Base-by-base conservation (phyloP, 176 grass and related monocot species). In the Ensete glaucum region DNA sequence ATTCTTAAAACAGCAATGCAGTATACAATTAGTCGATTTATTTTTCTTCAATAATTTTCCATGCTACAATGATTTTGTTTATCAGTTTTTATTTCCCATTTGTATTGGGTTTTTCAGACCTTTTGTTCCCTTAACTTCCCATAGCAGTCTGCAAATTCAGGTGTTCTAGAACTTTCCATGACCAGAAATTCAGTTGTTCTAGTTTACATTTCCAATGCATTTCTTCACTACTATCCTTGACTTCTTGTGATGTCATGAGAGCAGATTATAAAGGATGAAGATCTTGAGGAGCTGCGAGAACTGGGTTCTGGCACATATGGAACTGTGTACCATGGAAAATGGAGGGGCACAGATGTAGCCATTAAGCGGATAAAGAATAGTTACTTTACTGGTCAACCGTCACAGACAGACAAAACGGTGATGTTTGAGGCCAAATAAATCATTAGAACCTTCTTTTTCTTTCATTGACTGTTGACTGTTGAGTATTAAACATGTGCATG, bases 301-400 rank as follows among this genome's bases (percentile, higher is more conserved):
- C 77, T 98, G 60, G 90, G 94, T 51, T 75, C 94, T 50, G 94
- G 94, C 58, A 80, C 94, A 82, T 98, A 91, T 69, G 94, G 94
- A 82, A 93, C 86, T 21, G 94, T 98, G 55, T 93, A 91, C 74
- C 90, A 98, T 81, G 94, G 94, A 43, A 93, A 74, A 84, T 98
- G 94, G 94, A 98, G 83, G 79, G 94, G 94, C 56, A 93, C 78
- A 60, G 86, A 98, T 87, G 90, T 98, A 51, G 94, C 94, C 72
- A 93, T 98, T 62, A 98, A 98, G 79, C 73, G 90, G 74, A 93
- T 98, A 84, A 91, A 98, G 25, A 91, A 90, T 20, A 93, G 86
- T n/a, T 93, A 85, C 62, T 98, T 93, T 77, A 80, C 85, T 34
- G 79, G 85, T 70, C 78, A 78, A 68, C 87, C 88, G 62, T 78